Percentiles rank a stretch among this genome's conserved stretches.
Evolutionary conservation across 306 rosid genomes (phyloP).

Genomic region (Vicia sativa): DNA sequence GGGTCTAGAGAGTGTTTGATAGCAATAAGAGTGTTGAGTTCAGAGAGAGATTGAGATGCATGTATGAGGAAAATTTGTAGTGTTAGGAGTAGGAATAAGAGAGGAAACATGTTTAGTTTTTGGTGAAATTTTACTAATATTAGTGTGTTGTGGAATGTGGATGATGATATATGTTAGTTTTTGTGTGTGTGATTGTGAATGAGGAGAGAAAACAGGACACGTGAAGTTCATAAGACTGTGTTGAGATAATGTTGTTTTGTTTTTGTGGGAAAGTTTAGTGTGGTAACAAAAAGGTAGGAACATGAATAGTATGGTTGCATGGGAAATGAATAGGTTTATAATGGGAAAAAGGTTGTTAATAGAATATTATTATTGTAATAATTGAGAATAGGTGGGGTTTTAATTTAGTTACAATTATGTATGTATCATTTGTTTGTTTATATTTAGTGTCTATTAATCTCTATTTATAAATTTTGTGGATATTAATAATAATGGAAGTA

Average conservation of each 20-base stretch:
- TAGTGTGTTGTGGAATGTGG: not conserved
- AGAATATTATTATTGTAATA: no score
- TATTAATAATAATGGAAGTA: no score
- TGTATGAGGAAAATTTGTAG: constrained; percentile 26
- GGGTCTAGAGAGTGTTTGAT: constrained; percentile 78
- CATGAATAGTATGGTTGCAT: constrained; percentile 7
- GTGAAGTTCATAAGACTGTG: constrained; percentile 7
- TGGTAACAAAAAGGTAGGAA: constrained; percentile 4
- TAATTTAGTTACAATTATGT: no score
- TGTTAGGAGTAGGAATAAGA: constrained; percentile 28
- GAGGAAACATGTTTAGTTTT: constrained; percentile 42
- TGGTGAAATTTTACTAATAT: not conserved
- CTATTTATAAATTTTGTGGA: no score
- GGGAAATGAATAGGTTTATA: not conserved
- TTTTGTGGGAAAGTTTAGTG: not conserved
- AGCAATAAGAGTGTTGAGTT: constrained; percentile 64
- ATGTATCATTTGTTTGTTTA: no score
- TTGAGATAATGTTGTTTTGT: not conserved
- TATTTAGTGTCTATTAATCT: no score
- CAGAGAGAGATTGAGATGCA: constrained; percentile 38
- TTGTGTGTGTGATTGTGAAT: constrained; percentile 6
- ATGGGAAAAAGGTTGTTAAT: not conserved
- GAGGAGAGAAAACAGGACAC: not conserved
- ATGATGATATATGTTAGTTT: not conserved
- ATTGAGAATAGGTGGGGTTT: no score